phyloP scores from a whole-genome alignment of 257 asterid species.

The Solanum rostratum region DNA sequence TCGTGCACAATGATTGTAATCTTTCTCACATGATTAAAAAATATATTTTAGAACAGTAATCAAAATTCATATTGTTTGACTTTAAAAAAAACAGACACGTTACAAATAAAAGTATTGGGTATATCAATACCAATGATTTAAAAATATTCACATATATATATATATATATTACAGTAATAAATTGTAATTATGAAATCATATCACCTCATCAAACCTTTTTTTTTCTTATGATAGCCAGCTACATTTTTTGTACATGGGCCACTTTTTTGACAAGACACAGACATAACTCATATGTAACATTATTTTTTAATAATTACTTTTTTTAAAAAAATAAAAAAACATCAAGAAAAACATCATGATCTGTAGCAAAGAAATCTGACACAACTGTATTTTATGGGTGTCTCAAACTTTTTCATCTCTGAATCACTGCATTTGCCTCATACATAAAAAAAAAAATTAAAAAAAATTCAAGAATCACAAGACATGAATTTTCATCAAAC shows the following conservation, averaged over 20 bases:
- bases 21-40: not conserved
- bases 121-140: slow-evolving; percentile 20
- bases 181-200: slow-evolving; percentile 28
- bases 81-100: rapidly evolving
- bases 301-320: not conserved
- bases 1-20: too few relatives aligned
- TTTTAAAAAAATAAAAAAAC: not conserved
- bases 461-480: slow-evolving; percentile 21
- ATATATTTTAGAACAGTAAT: not conserved
- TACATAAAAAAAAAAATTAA: slow-evolving; percentile 9
- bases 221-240: not conserved
- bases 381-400: slow-evolving; percentile 15
- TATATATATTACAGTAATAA: not conserved
- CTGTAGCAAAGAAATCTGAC: slow-evolving; percentile 28
- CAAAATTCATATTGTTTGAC: rapidly evolving
- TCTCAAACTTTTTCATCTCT: slow-evolving; percentile 16
- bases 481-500: slow-evolving; percentile 3
- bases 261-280: slow-evolving; percentile 31
- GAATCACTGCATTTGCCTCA: slow-evolving; percentile 28
- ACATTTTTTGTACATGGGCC: slow-evolving; percentile 9
- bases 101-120: too few relatives aligned
- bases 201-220: slow-evolving; percentile 25
- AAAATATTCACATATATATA: not conserved
- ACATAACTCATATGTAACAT: slow-evolving; percentile 27
- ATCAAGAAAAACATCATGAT: slow-evolving; percentile 10